Conservation (phyloP, 1,139 yeast species). For the Kodamaea sp. region DNA sequence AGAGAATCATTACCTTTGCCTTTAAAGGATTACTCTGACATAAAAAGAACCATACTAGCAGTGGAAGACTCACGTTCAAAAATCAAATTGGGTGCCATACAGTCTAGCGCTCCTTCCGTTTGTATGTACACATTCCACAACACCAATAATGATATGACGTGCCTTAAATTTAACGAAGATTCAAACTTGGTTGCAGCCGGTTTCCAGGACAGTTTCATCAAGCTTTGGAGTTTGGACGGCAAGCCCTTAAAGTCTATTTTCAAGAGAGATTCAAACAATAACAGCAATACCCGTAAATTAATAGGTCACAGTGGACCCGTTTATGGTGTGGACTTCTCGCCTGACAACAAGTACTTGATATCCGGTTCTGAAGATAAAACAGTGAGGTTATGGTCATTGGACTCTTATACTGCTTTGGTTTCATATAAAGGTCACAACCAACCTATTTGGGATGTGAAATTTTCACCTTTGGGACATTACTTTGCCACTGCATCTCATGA, state of each 20-base stretch:
- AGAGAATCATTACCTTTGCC: conserved; percentile 84
- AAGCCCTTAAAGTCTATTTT: conserved; percentile 70
- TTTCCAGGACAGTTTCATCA: conserved; percentile 86
- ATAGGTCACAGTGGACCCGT: conserved; percentile 96
- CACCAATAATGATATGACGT: conserved; percentile 83
- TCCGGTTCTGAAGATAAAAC: conserved; percentile 92
- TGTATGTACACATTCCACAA: conserved; percentile 99
- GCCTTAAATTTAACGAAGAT: conserved; percentile 83
- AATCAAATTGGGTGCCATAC: conserved; percentile 60
- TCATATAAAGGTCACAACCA: conserved; percentile 96
- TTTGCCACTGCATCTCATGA: conserved; percentile 98
- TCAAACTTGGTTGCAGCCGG: conserved; percentile 90
- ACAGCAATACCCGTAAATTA: conserved; percentile 57
- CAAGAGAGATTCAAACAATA: conserved; percentile 58
- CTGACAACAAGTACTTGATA: conserved; percentile 79
- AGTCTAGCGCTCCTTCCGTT: conserved; percentile 87
- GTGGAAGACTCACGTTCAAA: conserved; percentile 83
- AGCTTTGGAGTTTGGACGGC: conserved; percentile 92
- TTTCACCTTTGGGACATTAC: conserved; percentile 94
- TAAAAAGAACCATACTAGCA: conserved; percentile 72
- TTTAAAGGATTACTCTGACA: conserved; percentile 73
- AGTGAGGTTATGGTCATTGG: conserved; percentile 91
- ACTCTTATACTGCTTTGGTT: conserved; percentile 84
- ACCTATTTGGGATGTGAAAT: conserved; percentile 97
- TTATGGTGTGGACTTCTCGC: conserved; percentile 86